Conservation (phyloP, 2,329 filamentous ascomycete species). For the Diaporthe sp. region DNA sequence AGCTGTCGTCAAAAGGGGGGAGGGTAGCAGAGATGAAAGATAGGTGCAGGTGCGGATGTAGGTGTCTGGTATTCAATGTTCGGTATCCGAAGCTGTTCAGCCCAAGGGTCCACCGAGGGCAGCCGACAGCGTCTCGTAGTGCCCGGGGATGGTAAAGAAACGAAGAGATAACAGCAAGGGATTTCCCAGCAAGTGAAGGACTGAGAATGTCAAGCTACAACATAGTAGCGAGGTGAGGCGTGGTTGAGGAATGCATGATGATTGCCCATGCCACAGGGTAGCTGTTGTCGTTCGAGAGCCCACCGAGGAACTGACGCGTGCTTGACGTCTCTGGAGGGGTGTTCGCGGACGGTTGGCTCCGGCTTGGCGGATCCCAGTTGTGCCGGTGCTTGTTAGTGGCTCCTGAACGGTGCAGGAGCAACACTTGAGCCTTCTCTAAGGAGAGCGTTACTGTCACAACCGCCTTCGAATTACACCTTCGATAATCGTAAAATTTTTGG, state of each 20-base stretch:
- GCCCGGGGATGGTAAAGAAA: background rate
- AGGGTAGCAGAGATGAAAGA: background rate
- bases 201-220: background rate
- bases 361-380: slow-evolving; percentile 16
- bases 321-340: slow-evolving; percentile 1
- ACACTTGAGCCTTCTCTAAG: background rate
- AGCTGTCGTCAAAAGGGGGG: background rate
- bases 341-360: background rate
- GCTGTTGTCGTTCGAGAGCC: background rate
- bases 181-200: background rate
- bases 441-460: background rate
- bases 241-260: slow-evolving; percentile 11
- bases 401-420: background rate
- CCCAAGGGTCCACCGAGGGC: background rate
- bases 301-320: background rate
- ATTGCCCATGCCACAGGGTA: background rate
- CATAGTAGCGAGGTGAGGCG: background rate
- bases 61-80: background rate
- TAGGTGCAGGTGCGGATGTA: background rate
- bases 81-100: background rate
- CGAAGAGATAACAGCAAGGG: background rate
- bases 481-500: no score
- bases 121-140: background rate
- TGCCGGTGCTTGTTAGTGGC: background rate
- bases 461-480: background rate